Percentiles rank a stretch among this genome's conserved stretches.
Evolutionary conservation across 2,329 filamentous ascomycete genomes (phyloP).

Genomic region (Penicillium digitatum): DNA sequence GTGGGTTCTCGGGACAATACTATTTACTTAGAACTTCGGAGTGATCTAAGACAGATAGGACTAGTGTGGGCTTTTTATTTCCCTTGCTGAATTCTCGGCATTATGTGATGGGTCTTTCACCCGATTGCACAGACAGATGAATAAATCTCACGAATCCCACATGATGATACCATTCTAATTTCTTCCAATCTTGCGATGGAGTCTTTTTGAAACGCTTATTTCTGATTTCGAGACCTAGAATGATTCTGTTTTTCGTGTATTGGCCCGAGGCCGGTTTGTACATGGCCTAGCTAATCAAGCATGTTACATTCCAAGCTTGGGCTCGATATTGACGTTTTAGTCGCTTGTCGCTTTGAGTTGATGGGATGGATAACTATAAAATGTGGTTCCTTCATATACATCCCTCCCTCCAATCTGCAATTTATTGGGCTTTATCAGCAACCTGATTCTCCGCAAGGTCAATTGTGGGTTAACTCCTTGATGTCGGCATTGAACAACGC

Average conservation of each 20-base stretch:
- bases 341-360: background rate
- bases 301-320: no score
- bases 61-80: background rate
- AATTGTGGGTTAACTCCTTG: no score
- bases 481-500: background rate
- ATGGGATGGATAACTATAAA: background rate
- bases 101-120: slow-evolving; percentile 2
- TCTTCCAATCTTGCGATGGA: background rate
- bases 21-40: background rate
- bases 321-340: background rate
- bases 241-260: background rate
- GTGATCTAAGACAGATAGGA: background rate
- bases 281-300: background rate
- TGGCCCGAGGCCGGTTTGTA: background rate
- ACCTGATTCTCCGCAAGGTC: no score
- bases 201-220: no score
- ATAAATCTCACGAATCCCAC: background rate
- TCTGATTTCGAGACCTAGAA: background rate
- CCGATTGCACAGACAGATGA: background rate
- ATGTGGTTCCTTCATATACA: background rate
- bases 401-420: no score
- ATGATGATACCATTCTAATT: background rate
- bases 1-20: background rate
- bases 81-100: background rate
- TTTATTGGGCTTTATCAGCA: no score